Evolutionary conservation across 192 early-diverging fungal species (phyloP), one percentile per base, ranked within the genome.

Genomic region (Coemansia sp.): DNA sequence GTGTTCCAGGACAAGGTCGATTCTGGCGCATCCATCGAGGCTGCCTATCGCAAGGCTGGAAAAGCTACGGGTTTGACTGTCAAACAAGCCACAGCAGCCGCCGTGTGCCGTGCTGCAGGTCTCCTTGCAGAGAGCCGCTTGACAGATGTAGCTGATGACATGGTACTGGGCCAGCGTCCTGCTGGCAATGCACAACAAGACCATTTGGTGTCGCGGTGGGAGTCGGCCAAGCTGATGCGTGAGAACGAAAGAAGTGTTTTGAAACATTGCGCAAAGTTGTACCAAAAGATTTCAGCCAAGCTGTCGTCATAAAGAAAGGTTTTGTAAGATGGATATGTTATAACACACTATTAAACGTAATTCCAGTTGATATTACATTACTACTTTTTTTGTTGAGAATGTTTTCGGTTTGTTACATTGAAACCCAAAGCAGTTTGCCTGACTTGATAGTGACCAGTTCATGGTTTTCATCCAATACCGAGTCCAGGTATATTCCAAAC

Each of bases 401-500:
- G 31, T 16, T 34, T 57, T 5, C 7, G 15, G 16, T 7, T 23
- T 29, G 29, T 30, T 3, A 30, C 23, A 16, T 53, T 29, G 52
- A n/a, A 33, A 31, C 15, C 9, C 48, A 7, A 51, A 51, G 48
- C 10, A 51, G 15, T n/a, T 31, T 57, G 18, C 55, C 55, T 2
- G 55, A 57, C 16, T 18, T 33, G 29, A 34, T 16, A 7, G 30
- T 57, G 18, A 57, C 28, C 2, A n/a, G 28, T 18, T 31, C 31
- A 21, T 33, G 13, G 31, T 34, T 18, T 2, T 57, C 48, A 1
- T 23, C 55, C 7, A 57, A 18, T 20, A 18, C 33, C 33, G 30
- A 35, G 37, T 77, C 69, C 0, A 82, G 46, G 42, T 82, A 75
- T 12, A 82, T 57, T 29, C 80, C 80, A 74, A 82, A 82, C 9